A percentile compares a stretch with the other conserved stretches of the same genome.
phyloP scores from a whole-genome alignment of 2,329 filamentous ascomycete genomes.

The Hymenoscyphus albidus region DNA sequence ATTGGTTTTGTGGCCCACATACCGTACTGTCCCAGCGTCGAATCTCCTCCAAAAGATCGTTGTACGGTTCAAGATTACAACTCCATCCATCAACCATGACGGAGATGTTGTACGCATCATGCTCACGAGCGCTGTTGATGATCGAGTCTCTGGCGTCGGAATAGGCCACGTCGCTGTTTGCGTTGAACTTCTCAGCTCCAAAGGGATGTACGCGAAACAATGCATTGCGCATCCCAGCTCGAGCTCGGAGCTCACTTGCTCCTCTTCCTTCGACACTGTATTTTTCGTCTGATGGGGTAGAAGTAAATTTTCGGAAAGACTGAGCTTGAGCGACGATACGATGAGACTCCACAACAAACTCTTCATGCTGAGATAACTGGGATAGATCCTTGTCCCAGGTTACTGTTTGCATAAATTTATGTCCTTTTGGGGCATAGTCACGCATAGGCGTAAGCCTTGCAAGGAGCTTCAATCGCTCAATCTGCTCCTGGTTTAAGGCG shows the following conservation, averaged over 20 bases:
- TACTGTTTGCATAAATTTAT: constrained; percentile 49
- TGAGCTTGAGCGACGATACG: background rate
- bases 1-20: too few relatives aligned
- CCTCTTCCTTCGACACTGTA: background rate
- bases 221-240: background rate
- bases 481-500: constrained; percentile 37
- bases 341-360: constrained; percentile 36
- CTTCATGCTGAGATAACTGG: constrained; percentile 43
- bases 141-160: background rate
- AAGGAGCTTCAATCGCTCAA: constrained; percentile 38
- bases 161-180: background rate
- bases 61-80: background rate
- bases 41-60: too few relatives aligned
- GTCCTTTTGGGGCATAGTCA: constrained; percentile 42
- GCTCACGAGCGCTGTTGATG: background rate
- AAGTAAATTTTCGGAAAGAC: background rate
- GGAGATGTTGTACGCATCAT: background rate
- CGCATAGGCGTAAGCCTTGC: constrained; percentile 41
- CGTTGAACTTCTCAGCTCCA: background rate
- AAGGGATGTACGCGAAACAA: background rate
- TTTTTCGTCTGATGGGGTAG: background rate
- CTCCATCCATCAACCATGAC: background rate
- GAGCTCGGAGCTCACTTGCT: background rate
- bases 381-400: too few relatives aligned
- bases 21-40: too few relatives aligned